These are phyloP conservation scores for Ganoderma boninense DNA, from an alignment of 1,284 basidiomycete species.

Conservation along the genomic window DNA sequence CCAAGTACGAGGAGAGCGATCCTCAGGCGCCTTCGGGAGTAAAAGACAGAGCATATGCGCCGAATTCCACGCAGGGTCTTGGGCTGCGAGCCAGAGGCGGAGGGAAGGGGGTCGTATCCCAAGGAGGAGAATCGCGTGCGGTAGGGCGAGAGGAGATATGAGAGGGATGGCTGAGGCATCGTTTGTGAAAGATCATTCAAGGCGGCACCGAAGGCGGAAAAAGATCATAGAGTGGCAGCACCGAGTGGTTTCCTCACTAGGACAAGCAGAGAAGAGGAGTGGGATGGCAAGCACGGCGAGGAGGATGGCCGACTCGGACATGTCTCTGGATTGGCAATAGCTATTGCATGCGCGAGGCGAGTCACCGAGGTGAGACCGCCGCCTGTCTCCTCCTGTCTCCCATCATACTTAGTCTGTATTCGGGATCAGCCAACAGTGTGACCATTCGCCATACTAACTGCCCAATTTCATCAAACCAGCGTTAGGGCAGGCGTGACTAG, in stretches of 20 bases:
- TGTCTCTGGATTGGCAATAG: too few relatives aligned
- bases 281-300: neutral
- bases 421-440: neutral
- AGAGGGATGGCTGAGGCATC: slow-evolving; percentile 2
- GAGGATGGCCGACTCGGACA: neutral
- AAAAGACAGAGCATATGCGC: slow-evolving; percentile 2
- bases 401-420: neutral
- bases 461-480: neutral
- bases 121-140: neutral
- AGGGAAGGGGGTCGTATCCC: slow-evolving; percentile 19
- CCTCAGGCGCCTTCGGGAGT: slow-evolving; percentile 14
- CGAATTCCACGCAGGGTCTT: neutral
- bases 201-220: neutral
- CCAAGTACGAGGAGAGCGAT: slow-evolving; percentile 15
- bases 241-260: neutral
- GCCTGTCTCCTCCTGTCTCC: neutral
- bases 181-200: neutral
- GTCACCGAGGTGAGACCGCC: too few relatives aligned
- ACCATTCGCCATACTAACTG: neutral
- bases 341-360: too few relatives aligned
- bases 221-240: neutral
- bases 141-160: slow-evolving; percentile 1
- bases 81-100: neutral
- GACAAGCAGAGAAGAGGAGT: neutral
- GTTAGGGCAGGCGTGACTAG: neutral